Evolutionary conservation across 805 yeast species (phyloP), one percentile per base, ranked within the genome.

Genomic region (Wickerhamomyces silvicola): DNA sequence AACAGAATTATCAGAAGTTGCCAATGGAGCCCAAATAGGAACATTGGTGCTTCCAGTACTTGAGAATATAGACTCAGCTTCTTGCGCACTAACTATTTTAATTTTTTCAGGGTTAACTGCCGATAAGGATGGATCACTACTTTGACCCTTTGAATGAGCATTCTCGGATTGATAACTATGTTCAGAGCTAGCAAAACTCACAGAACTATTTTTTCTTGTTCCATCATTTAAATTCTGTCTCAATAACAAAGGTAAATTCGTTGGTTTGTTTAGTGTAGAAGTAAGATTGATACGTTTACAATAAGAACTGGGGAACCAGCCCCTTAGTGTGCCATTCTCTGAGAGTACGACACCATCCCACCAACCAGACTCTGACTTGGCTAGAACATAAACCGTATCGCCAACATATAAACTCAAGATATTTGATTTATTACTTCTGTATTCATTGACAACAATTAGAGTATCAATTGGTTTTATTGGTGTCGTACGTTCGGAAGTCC

Each of bases 281-380:
- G 41, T 8, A 17, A 14, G 22, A 10, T 12, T 4, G 13, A 13
- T 12, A 15, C 26, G 55, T 13, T 70, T 65, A 18, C 76, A 75
- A 54, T 70, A 78, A 36, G 70, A 72, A 30, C 70, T 70, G 12
- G 95, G 94, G 60, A 86, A 83, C 95, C 95, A 86, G 45, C 95
- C 95, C 49, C 94, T 66, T 24, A 52, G 47, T 6, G 59, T 53
- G 23, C 55, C 56, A 5, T 50, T 54, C 8, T 42, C 39, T 37
- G 46, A 34, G 36, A 46, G 30, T 22, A 62, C 42, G 12, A 80
- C 65, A 9, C 95, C 95, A 54, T 86, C 95, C 92, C 94, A 84
- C 95, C 95, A 86, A 3, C 86, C 83, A 3, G 75, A 54, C 24
- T 69, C 72, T 11, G 74, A 63, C 38, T 80, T 81, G 11, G 68